phyloP scores from a whole-genome alignment of 106 monocot species.

The Dioscorea dumetorum region DNA sequence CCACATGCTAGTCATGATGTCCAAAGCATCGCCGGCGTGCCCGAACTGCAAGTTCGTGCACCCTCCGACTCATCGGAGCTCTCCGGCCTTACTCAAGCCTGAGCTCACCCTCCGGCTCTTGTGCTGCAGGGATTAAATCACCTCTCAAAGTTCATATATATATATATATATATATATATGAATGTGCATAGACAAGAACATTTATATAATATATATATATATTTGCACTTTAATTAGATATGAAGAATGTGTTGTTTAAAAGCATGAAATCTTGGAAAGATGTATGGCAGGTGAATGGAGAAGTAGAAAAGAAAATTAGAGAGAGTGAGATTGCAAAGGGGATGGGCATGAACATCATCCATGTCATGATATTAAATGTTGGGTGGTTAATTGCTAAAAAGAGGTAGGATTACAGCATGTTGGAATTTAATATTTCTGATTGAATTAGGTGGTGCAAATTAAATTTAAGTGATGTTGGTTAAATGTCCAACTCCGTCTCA shows the following conservation, averaged over 20 bases:
- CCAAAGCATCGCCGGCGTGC: conserved; percentile 48
- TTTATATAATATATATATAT: neutral
- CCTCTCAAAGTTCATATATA: neutral
- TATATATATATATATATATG: too few species aligned
- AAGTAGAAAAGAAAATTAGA: too few species aligned
- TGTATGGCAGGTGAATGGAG: too few species aligned
- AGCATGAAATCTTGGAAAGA: neutral
- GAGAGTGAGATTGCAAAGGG: too few species aligned
- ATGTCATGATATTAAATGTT: too few species aligned
- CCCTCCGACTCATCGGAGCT: conserved; percentile 21
- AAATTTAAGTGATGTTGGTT: neutral
- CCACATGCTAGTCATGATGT: conserved; percentile 85
- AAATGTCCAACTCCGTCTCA: neutral
- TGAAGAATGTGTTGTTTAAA: neutral
- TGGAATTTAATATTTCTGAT: too few species aligned
- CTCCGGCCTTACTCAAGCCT: conserved; percentile 12
- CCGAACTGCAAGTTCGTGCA: conserved; percentile 82
- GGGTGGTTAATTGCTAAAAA: too few species aligned
- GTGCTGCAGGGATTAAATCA: conserved; percentile 27
- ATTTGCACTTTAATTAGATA: neutral
- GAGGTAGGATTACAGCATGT: too few species aligned
- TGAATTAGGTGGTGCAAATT: neutral
- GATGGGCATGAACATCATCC: too few species aligned
- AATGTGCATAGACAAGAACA: neutral
- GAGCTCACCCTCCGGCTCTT: conserved; percentile 25